These are phyloP conservation scores for Paradendryphiella salina DNA, from an alignment of 2,329 filamentous ascomycete genomes.

Conservation along the genomic window DNA sequence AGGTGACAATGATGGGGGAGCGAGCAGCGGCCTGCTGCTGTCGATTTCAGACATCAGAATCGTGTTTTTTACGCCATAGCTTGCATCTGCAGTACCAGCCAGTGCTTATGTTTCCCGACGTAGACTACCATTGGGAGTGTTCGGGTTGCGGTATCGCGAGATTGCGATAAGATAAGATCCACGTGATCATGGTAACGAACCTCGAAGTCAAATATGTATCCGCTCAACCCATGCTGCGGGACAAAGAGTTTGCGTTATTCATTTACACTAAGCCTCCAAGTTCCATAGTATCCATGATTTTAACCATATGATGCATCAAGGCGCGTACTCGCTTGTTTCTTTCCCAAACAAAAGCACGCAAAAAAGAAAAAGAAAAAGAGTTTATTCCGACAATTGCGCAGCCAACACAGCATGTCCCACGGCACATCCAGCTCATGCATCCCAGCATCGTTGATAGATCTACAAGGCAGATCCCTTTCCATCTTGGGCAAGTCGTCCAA, in stretches of 20 bases:
- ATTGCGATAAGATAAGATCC: constrained; percentile 10
- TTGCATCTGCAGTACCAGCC: background rate
- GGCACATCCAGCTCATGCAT: background rate
- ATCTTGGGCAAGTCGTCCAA: background rate
- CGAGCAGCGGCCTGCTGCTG: constrained; percentile 12
- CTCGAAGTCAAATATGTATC: background rate
- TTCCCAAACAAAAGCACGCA: too few species aligned
- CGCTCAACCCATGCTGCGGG: too few species aligned
- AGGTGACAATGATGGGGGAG: constrained; percentile 3
- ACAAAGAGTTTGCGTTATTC: too few species aligned
- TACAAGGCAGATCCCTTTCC: background rate
- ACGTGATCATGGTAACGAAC: constrained; percentile 12
- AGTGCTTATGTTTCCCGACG: background rate
- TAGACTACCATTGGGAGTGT: background rate
- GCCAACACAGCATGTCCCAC: background rate
- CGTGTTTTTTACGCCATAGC: background rate
- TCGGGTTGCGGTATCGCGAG: background rate
- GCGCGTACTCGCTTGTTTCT: too few species aligned
- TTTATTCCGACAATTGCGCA: background rate
- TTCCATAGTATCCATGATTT: too few species aligned
- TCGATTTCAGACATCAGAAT: background rate
- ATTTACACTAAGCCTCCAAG: too few species aligned
- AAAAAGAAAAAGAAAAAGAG: background rate
- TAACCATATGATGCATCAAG: too few species aligned
- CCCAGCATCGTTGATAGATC: background rate